Conservation (phyloP, 805 yeast species). For the Priceomyces carsonii region DNA sequence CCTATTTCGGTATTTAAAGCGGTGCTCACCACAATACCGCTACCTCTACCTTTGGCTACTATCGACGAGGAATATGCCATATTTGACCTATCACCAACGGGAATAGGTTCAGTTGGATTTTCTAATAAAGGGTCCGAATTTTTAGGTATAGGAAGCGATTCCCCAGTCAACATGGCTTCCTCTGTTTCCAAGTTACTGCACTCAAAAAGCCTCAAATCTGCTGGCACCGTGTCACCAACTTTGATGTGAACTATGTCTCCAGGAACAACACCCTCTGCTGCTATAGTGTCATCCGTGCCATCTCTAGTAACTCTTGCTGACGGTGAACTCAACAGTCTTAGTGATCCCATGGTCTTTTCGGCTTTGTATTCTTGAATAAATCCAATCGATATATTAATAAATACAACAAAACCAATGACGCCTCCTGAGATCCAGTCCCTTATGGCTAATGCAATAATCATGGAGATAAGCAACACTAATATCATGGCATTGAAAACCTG, state of each 20-base stretch:
- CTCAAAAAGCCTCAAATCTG: constrained; percentile 39
- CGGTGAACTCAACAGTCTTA: constrained; percentile 46
- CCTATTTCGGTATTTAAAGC: constrained; percentile 45
- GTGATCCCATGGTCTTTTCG: constrained; percentile 51
- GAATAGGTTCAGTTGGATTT: constrained; percentile 35
- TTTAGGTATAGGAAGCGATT: constrained; percentile 36
- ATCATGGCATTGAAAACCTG: constrained; percentile 42
- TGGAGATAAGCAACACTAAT: constrained; percentile 36
- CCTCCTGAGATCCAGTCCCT: constrained; percentile 44
- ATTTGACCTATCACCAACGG: constrained; percentile 38
- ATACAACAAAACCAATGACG: constrained; percentile 47
- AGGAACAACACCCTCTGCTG: constrained; percentile 47
- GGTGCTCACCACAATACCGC: constrained; percentile 39
- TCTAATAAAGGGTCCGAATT: constrained; percentile 33
- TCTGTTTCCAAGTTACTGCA: constrained; percentile 42
- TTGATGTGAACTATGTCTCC: constrained; percentile 42
- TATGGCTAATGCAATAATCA: constrained; percentile 39
- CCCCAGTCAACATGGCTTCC: constrained; percentile 46
- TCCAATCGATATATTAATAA: constrained; percentile 49
- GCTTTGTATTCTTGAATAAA: constrained; percentile 53
- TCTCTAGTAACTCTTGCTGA: constrained; percentile 47
- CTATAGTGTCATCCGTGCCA: constrained; percentile 34
- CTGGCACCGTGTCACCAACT: constrained; percentile 47
- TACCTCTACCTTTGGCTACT: constrained; percentile 43
- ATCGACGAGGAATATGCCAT: constrained; percentile 37